Base-by-base conservation (phyloP, 2,329 filamentous ascomycete species). In the Fusarium chaquense region DNA sequence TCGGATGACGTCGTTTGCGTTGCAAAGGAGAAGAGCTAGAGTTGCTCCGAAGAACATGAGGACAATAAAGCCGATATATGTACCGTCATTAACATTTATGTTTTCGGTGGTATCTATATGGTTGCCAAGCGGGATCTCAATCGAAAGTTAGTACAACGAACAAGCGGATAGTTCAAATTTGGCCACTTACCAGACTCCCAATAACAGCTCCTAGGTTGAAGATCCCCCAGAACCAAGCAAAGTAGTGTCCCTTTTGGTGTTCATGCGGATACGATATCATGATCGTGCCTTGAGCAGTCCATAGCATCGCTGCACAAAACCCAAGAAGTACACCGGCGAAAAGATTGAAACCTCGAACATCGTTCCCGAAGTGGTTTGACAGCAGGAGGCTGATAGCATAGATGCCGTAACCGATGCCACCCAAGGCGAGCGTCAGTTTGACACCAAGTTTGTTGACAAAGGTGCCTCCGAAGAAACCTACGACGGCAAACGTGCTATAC, bases 131-230 rank as follows among this genome's bases (percentile, higher is more conserved):
- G 85, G 67, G 80, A 85, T 81, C 92, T 79, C 10, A 12, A 12
- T 13, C 7, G 20, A 18, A 13, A 0, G 2, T 40, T 2, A 40
- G 36, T 5, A 1, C 13, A n/a, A 1, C 1, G 13, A 2, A 11
- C 13, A 6, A 1, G 2, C 4, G 10, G n/a, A 40, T 13, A 7
- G 0, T 13, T 4, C 12, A 4, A 0, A 4, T 6, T 15, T 3
- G 6, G 2, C 4, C 8, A 75, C 81, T 73, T 76, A 85, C 81
- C 76, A 90, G 79, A 73, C 90, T 90, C 63, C 94, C 94, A 77
- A 98, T 92, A 60, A 97, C 94, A 73, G 90, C 93, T 71, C 94
- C 94, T 62, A 96, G 80, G 79, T 97, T 97, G 84, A 97, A 97
- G 74, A 97, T 97, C 76, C 94, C 90, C 94, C 94, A 97, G 81